Evolutionary conservation across 352 stramenopile genomes (phyloP), one percentile per base, ranked within the genome.

Genomic region (Pythium insidiosum): DNA sequence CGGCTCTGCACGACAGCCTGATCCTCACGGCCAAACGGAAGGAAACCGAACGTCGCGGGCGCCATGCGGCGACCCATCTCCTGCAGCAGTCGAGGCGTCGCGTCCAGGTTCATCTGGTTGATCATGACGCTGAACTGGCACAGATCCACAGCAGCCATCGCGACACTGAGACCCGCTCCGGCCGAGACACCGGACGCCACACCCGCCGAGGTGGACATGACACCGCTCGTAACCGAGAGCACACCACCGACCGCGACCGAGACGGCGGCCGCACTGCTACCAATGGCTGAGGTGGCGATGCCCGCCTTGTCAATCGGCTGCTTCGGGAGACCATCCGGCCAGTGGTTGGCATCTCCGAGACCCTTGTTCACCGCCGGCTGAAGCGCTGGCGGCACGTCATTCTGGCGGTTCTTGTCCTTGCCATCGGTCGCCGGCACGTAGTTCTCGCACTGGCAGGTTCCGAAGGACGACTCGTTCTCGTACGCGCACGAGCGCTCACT

Each of bases 91-190:
- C 72, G 72, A 19, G 77, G 74, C 23, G 72, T 76, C 5, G 72
- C 74, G 28, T 89, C 73, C 18, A 89, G 54, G 57, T 89, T 89
- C 70, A 89, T 82, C 47, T 89, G 77, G 60, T 79, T 89, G 23
- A 89, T 63, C 77, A 89, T 89, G 43, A 89, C 70, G 9, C 70
- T 70, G 47, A 89, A 89, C 59, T 89, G 77, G 43, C 77, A 89
- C 21, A 89, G 61, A 23, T 89, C 77, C 25, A 88, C 66, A 0
- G 74, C 73, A 18, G 74, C 73, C 54, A 88, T 73, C 16, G 71
- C 78, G 23, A 86, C 68, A 6, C 74, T 66, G n/a, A 84, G 58
- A 53, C 69, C 81, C 16, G 77, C 74, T 15, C 65, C 68, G 2
- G 74, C 69, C 22, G 67, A 80, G 7, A 84, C 61, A 40, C 70